Evolutionary conservation across 75 land plant genomes (phyloP).

Genomic region (Picea sitchensis): DNA sequence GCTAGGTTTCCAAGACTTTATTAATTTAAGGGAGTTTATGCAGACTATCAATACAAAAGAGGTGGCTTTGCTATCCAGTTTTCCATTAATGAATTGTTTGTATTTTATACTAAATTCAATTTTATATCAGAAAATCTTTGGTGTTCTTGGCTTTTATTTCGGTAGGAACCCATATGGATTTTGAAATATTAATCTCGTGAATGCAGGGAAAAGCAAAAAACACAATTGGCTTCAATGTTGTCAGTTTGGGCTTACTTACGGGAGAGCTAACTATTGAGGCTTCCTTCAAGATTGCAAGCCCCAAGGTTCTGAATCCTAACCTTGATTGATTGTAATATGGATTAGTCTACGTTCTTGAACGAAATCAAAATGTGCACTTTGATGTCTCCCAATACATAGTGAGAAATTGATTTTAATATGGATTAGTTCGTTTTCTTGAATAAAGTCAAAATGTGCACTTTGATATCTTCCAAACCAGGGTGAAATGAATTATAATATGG

Average conservation of each 20-base stretch:
- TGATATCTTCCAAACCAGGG: no score
- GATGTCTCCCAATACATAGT: background rate
- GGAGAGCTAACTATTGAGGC: conserved; percentile 85
- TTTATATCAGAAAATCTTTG: background rate
- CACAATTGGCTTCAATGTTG: conserved; percentile 61
- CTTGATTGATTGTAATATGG: background rate
- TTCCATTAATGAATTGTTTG: background rate
- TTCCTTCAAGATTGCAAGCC: conserved; percentile 61
- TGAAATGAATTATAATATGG: no score
- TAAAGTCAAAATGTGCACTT: no score
- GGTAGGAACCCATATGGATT: background rate
- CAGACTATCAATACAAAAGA: conserved; percentile 65
- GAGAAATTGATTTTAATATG: no score
- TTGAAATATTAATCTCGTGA: background rate
- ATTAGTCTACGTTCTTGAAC: background rate
- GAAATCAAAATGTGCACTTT: background rate
- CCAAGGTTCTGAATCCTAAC: conserved; percentile 40
- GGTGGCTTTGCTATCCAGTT: conserved; percentile 27
- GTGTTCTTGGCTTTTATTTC: background rate
- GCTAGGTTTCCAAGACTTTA: conserved; percentile 86
- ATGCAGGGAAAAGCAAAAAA: conserved; percentile 76
- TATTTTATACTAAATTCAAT: background rate
- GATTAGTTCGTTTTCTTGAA: no score
- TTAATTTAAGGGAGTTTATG: conserved; percentile 74
- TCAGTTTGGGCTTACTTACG: conserved; percentile 58